These are phyloP conservation scores for Arthrinium puccinioides DNA, from an alignment of 2,329 filamentous ascomycete genomes.

Conservation along the genomic window DNA sequence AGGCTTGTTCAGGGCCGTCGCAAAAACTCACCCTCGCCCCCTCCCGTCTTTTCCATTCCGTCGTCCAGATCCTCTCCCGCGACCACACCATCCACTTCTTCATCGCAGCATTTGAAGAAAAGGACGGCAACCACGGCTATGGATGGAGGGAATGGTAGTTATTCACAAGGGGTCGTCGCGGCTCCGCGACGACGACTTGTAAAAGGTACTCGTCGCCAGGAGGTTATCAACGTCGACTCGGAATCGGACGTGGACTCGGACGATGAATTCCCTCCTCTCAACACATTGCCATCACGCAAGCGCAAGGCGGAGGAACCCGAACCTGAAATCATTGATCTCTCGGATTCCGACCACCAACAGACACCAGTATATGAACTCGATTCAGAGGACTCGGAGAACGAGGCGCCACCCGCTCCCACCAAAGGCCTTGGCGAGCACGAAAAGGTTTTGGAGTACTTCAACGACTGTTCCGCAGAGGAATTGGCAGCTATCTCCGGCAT, in stretches of 20 bases:
- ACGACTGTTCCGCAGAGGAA: slow-evolving; percentile 66
- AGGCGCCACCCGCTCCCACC: slow-evolving; percentile 1
- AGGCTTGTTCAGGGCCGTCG: slow-evolving; percentile 22
- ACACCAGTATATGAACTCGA: no score
- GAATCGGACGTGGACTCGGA: slow-evolving; percentile 14
- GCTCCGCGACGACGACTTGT: no score
- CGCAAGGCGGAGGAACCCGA: slow-evolving; percentile 11
- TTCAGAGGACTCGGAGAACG: slow-evolving; percentile 1
- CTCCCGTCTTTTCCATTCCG: slow-evolving; percentile 21
- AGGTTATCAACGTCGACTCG: no score
- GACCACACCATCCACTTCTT: slow-evolving; percentile 18
- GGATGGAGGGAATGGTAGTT: no score
- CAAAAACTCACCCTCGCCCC: slow-evolving; percentile 16
- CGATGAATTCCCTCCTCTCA: slow-evolving; percentile 3
- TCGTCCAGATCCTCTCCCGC: slow-evolving; percentile 21
- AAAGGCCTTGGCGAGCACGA: slow-evolving; percentile 22
- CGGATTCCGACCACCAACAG: slow-evolving; percentile 1
- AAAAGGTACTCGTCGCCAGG: no score
- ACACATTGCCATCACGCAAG: slow-evolving; percentile 10
- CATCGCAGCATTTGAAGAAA: slow-evolving; percentile 10
- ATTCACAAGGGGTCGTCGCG: no score
- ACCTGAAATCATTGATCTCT: slow-evolving; percentile 1
- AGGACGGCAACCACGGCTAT: no score
- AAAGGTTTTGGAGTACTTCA: slow-evolving; percentile 73
- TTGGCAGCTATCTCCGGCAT: slow-evolving; percentile 76